Evolutionary conservation across 371 early-diverging fungal genomes (phyloP).

Genomic region (Mucor circinelloides): DNA sequence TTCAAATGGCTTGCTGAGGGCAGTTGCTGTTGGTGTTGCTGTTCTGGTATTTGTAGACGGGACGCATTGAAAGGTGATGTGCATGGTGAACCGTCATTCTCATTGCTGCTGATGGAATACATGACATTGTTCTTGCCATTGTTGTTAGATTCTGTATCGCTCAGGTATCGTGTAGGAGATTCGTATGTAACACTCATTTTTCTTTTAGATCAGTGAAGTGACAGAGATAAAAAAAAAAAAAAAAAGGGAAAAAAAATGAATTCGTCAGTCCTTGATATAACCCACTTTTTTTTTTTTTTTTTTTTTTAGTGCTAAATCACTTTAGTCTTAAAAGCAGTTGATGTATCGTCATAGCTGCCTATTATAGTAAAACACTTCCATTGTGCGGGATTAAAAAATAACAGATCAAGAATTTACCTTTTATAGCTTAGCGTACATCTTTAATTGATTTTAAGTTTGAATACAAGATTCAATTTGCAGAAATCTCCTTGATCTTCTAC

Average conservation of each 20-base stretch:
- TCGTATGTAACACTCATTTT: constrained; percentile 29
- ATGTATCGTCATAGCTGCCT: background rate
- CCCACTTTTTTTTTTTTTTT: no score
- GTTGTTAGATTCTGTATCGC: background rate
- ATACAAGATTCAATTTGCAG: background rate
- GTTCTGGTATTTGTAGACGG: background rate
- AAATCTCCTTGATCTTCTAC: background rate
- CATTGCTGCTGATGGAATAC: background rate
- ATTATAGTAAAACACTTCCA: background rate
- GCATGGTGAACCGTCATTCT: background rate
- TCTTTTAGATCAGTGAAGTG: background rate
- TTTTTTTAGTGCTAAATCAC: background rate
- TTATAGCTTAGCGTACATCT: background rate
- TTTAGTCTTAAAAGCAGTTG: background rate
- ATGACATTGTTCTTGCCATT: background rate
- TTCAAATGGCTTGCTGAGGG: background rate
- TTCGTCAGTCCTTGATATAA: no score
- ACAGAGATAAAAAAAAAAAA: background rate
- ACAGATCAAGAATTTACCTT: background rate
- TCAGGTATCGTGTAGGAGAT: constrained; percentile 24
- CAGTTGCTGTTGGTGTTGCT: constrained; percentile 3
- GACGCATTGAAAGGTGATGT: background rate
- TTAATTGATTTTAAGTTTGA: background rate
- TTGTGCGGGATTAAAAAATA: background rate
- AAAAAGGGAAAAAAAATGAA: background rate